Evolutionary conservation across 108 stramenopile species (phyloP), one percentile per base, ranked within the genome.

Genomic region (Ochromonas danica): DNA sequence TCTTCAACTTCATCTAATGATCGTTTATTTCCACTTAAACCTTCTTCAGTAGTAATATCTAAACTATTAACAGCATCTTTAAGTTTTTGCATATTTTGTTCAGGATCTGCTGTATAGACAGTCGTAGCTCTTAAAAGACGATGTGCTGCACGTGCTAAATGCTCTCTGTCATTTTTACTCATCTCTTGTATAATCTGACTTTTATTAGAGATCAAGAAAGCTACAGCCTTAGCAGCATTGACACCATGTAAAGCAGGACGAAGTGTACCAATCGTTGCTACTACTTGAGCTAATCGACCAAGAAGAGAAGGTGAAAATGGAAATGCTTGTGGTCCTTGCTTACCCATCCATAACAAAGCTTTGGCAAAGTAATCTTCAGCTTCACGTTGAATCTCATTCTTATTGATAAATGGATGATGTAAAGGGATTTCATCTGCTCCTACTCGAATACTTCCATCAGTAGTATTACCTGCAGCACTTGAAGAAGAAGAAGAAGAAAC

Each of bases 381-480:
- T 36, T 67, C 63, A 10, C 31, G 27, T 36, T 67, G 63, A 6
- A 67, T 31, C 33, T 35, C 35, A 25, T 67, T 67, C 31, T 33
- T 67, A 6, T 28, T 36, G 17, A 67, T 67, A 25, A 67, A 67
- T 36, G 17, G 63, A 67, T 67, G 63, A 36, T 67, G 63, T 35
- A 36, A 28, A 31, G 63, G 33, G 31, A 67, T 67, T 14, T 28
- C 35, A 6, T 67, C 63, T 10, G 63, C 63, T n/a, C n/a, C n/a
- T n/a, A n/a, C n/a, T n/a, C n/a, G n/a, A n/a, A n/a, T n/a, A n/a
- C n/a, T n/a, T n/a, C n/a, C n/a, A n/a, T n/a, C n/a, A 10, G 51
- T 57, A 57, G 51, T 57, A 36, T 36, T 36, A 31, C 31, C 31
- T 67, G 63, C 63, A 6, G 31, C 31, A 10, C 14, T 14, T 36